phyloP scores from a whole-genome alignment of 2,329 filamentous ascomycete species.

The Neonectria ditissima region DNA sequence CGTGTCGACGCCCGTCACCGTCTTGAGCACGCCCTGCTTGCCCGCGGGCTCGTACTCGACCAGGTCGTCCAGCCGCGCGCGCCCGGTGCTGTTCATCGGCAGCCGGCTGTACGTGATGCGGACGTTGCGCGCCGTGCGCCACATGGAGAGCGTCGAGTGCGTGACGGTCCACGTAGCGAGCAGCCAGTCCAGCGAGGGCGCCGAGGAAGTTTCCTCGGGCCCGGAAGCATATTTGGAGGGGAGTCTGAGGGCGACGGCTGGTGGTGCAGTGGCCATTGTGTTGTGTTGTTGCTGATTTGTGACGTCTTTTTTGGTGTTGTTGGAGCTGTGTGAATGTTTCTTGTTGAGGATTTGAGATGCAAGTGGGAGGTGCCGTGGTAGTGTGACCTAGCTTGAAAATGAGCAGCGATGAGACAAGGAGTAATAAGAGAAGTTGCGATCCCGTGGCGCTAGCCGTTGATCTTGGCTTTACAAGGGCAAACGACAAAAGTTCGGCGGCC shows the following conservation, averaged over 20 bases:
- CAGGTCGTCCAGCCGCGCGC: slow-evolving; percentile 72
- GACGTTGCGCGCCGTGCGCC: slow-evolving; percentile 83
- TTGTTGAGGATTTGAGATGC: background rate
- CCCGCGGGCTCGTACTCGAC: slow-evolving; percentile 75
- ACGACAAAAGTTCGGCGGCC: background rate
- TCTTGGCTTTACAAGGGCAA: background rate
- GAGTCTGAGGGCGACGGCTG: slow-evolving; percentile 43
- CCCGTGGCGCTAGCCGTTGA: slow-evolving; percentile 2
- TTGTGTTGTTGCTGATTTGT: slow-evolving; percentile 23
- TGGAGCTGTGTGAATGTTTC: slow-evolving; percentile 5
- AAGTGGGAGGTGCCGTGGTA: background rate
- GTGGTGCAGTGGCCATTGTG: slow-evolving; percentile 31
- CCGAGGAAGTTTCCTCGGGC: slow-evolving; percentile 44
- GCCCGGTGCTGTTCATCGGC: slow-evolving; percentile 52
- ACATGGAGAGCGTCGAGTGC: slow-evolving; percentile 83
- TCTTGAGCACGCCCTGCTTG: slow-evolving; percentile 63
- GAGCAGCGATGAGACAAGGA: slow-evolving; percentile 16
- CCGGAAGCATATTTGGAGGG: slow-evolving; percentile 63
- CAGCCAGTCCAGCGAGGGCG: slow-evolving; percentile 70
- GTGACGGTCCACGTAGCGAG: slow-evolving; percentile 78
- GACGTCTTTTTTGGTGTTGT: slow-evolving; percentile 20
- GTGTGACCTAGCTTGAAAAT: slow-evolving; percentile 6
- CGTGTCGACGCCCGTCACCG: slow-evolving; percentile 74
- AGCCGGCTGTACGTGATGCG: slow-evolving; percentile 79
- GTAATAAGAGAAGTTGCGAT: background rate